Conservation (phyloP, 495 filamentous ascomycete genomes). For the Corynascus novoguineensis region DNA sequence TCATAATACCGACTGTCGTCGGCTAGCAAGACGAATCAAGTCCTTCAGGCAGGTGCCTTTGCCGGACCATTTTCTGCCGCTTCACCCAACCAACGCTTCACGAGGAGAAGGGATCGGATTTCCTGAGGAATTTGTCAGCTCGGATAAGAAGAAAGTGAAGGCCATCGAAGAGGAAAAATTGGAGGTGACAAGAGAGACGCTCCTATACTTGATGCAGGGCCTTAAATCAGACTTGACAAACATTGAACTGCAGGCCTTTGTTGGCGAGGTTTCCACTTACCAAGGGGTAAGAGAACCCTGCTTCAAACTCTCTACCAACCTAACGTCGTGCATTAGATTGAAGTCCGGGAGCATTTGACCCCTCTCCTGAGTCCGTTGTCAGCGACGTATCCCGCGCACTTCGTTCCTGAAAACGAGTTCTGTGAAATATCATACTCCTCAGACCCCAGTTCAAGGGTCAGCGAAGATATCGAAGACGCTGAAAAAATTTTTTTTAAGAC, state of each 20-base stretch:
- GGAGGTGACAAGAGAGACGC: conserved; percentile 17
- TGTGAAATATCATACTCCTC: conserved; percentile 51
- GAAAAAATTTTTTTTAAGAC: conserved; percentile 31
- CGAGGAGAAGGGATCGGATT: conserved; percentile 44
- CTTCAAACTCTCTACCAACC: neutral
- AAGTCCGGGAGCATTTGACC: conserved; percentile 40
- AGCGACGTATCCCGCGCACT: conserved; percentile 33
- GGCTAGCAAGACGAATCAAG: conserved; percentile 30
- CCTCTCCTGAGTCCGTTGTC: conserved; percentile 54
- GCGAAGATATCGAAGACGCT: conserved; percentile 42
- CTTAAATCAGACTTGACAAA: conserved; percentile 38
- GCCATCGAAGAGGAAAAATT: conserved; percentile 16
- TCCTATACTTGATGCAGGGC: conserved; percentile 19
- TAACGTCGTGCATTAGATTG: conserved; percentile 23
- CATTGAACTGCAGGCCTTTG: conserved; percentile 30
- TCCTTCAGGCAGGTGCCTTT: conserved; percentile 30
- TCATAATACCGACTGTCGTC: conserved; percentile 41
- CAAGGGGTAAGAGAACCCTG: conserved; percentile 32
- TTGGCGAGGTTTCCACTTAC: conserved; percentile 26
- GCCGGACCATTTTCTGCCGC: conserved; percentile 38
- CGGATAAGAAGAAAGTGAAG: neutral
- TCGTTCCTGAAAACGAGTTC: conserved; percentile 41
- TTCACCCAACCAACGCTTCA: conserved; percentile 41
- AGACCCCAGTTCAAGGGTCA: conserved; percentile 42
- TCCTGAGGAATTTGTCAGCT: neutral